These are phyloP conservation scores for Geotrichum ghanense DNA, from an alignment of 805 yeast species.

Conservation along the genomic window DNA sequence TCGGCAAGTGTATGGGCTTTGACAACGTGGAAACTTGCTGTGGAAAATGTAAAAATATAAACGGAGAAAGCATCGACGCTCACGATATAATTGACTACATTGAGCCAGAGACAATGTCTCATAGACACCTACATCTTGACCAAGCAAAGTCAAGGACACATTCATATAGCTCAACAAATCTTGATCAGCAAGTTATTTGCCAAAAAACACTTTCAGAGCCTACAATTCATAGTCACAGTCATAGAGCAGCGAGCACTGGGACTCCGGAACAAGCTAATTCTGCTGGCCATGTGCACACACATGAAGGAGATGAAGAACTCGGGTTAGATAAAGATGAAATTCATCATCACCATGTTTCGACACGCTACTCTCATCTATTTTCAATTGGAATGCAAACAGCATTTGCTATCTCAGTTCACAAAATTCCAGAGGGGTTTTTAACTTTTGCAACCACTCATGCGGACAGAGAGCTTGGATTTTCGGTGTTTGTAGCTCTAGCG, in stretches of 20 bases:
- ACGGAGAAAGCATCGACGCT: background rate
- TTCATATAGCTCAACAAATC: background rate
- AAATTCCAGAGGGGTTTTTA: conserved; percentile 90
- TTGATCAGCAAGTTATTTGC: no score
- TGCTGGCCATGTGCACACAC: conserved; percentile 9
- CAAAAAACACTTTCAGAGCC: no score
- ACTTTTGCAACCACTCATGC: conserved; percentile 66
- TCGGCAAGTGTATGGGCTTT: conserved; percentile 41
- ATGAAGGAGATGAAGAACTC: conserved; percentile 22
- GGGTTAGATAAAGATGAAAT: conserved; percentile 20
- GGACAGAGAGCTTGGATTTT: conserved; percentile 58
- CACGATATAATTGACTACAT: background rate
- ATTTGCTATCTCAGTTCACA: conserved; percentile 77
- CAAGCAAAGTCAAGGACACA: background rate
- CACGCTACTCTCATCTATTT: conserved; percentile 67
- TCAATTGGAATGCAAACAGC: conserved; percentile 88
- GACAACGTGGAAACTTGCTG: conserved; percentile 16
- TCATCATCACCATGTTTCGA: conserved; percentile 72
- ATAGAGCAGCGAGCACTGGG: no score
- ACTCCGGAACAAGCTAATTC: background rate
- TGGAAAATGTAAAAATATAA: background rate
- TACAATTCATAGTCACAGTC: no score
- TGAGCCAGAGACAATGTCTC: conserved; percentile 1
- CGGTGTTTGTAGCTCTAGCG: conserved; percentile 73
- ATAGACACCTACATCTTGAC: background rate